Evolutionary conservation across 306 rosid genomes (phyloP), one percentile per base, ranked within the genome.

Genomic region (Cajanus cajan): DNA sequence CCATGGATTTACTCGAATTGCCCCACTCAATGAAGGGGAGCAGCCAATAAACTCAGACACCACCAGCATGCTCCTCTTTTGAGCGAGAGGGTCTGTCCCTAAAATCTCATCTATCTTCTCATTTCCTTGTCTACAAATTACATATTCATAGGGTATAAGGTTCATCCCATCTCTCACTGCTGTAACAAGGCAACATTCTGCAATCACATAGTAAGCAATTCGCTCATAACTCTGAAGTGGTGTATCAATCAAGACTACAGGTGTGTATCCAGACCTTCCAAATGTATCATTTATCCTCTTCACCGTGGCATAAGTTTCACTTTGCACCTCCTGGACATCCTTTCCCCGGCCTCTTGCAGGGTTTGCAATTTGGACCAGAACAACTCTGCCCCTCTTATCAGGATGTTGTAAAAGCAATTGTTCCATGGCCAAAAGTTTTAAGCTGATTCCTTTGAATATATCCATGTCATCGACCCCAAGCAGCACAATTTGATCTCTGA

Each of bases 161-260:
- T 93, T 93, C 98, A 93, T 93, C 54, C 98, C 98, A 65, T 93
- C 98, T 78, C 98, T 87, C 81, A 93, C 98, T 5, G 98, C 98
- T 4, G 97, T 93, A 74, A 93, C 98, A 68, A 93, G 93, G 82
- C 98, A 93, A 47, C 97, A 91, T 78, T 93, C 98, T 2, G 98
- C 93, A 69, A 91, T 83, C 34, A 85, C 89, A 66, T 91, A 93
- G 82, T 91, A 93, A 40, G 97, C 98, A 6, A 86, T 91, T 77
- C 97, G 73, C 90, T 91, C 98, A 6, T 81, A 90, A 78, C 86
- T 85, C 83, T 93, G 92, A 52, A 93, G 91, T 16, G 97, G 85
- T 43, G 84, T 84, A 82, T 90, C 90, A 19, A 93, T 91, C 87
- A 93, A 85, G 69, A 93, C 82, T 11, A 91, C 97, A 13, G 98